Base-by-base conservation (phyloP, 805 yeast species). In the Barnettozyma botsteinii region DNA sequence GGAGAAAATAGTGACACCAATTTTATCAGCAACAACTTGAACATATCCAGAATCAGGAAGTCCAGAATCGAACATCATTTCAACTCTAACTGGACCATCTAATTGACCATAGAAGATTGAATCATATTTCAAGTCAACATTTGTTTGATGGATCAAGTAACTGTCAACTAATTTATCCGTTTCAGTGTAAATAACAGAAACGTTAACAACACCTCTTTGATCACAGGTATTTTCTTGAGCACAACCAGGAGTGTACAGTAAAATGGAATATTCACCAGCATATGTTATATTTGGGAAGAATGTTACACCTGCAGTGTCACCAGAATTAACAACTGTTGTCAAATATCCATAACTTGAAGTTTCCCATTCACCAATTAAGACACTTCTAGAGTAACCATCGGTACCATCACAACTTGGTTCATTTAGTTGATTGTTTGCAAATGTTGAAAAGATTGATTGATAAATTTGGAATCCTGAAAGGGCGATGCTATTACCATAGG, bases 171-270 rank as follows among this genome's bases (percentile, higher is more conserved):
- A 41, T 5, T 62, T 62, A 13, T 65, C 52, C 0, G 55, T 49
- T 0, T 57, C 52, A 18, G 72, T 75, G 24, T 71, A 66, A 46
- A 60, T 65, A 2, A 89, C 66, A 0, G 94, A 72, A 0, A 81
- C 96, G 51, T 85, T 85, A 4, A 85, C 91, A 20, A 76, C 72
- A 10, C 95, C 91, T 56, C 98, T 73, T 17, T 64, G 43, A 18
- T 57, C 49, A 62, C 98, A 93, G 0, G 93, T 72, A 36, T 65
- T 61, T 56, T 85, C 95, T 4, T 51, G 57, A 1, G 59, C 38
- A 64, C 98, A 93, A 0, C 98, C 98, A 0, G 96, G 96, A 1
- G 98, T 93, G 51, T 76, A 81, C 36, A 89, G 51, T 38, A 76
- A 65, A 19, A 93, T 68, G 0, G 85, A 67, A 59, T 87, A 93